Base-by-base conservation (phyloP, 768 basidiomycete species). In the Multifurca ochricompacta region DNA sequence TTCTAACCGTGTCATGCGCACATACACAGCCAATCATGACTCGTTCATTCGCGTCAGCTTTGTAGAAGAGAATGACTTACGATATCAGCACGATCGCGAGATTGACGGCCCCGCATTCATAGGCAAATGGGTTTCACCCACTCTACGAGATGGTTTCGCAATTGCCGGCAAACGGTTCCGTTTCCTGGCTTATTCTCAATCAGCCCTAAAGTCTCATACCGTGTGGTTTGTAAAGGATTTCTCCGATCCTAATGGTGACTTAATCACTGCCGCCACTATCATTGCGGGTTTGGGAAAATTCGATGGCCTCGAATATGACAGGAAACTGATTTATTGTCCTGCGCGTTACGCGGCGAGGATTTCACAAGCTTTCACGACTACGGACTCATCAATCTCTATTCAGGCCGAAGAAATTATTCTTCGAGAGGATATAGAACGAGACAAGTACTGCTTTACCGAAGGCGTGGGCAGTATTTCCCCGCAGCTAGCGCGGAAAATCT, bases 321-420 rank as follows among this genome's bases (percentile, higher is more conserved):
- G 55, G 11, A 60, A 62, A 0, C 69, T 86, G 8, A 77, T 74
- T n/a, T 69, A 67, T 46, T 84, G 82, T 56, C 84, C 84, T 3
- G 83, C 84, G 19, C 74, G 85, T 49, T 85, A 82, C 65, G 86
- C 77, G 0, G 87, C 87, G 3, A 72, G 87, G 16, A 73, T 88
- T 30, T 82, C 83, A 5, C 84, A 82, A 63, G 83, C 83, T 0
- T 89, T 88, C 65, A 87, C 85, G 1, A 77, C 85, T 1, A 89
- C 86, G 0, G 83, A 87, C 57, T 72, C 79, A 0, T 78, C 80
- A 3, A 63, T 79, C 30, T 66, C 78, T 13, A 65, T 73, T 35
- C 56, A 66, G 39, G 59, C 66, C n/a, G 70, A 74, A 42, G 69
- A 76, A 62, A 66, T 77, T 37, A 18, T 68, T 18, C 59, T 68